Evolutionary conservation across 108 stramenopile genomes (phyloP).

Genomic region (Cyclotella distinguenda): DNA sequence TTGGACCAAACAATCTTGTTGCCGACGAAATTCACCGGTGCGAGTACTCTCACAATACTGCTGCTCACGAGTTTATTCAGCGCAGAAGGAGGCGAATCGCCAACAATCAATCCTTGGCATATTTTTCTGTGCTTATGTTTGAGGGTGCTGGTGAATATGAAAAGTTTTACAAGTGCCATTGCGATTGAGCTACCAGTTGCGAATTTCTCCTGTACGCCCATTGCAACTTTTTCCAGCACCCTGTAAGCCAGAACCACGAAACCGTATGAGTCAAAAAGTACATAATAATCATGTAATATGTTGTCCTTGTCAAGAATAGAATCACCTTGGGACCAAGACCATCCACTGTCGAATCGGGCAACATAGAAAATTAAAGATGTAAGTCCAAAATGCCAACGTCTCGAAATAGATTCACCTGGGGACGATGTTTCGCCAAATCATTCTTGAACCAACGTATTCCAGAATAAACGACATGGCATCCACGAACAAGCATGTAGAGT

Average conservation of each 20-base stretch:
- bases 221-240: slow-evolving; percentile 88
- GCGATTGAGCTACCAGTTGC: slow-evolving; percentile 67
- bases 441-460: slow-evolving; percentile 89
- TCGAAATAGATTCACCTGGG: slow-evolving; percentile 11
- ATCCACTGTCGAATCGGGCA: slow-evolving; percentile 66
- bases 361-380: background rate
- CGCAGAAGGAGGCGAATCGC: slow-evolving; percentile 52
- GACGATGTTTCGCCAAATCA: slow-evolving; percentile 90
- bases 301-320: too few relatives aligned
- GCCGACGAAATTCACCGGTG: slow-evolving; percentile 79
- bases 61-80: slow-evolving; percentile 53
- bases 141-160: slow-evolving; percentile 58
- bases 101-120: slow-evolving; percentile 72
- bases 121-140: slow-evolving; percentile 66
- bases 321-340: slow-evolving; percentile 90
- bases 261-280: too few relatives aligned
- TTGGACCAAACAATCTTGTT: slow-evolving; percentile 93
- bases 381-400: background rate
- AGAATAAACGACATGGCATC: slow-evolving; percentile 88
- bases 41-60: slow-evolving; percentile 50
- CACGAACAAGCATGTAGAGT: slow-evolving; percentile 77
- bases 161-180: slow-evolving; percentile 71
- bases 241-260: too few relatives aligned
- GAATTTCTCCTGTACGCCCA: slow-evolving; percentile 90
- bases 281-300: too few relatives aligned